phyloP scores from a whole-genome alignment of 257 asterid genomes.

The Solanum raphanifolium region DNA sequence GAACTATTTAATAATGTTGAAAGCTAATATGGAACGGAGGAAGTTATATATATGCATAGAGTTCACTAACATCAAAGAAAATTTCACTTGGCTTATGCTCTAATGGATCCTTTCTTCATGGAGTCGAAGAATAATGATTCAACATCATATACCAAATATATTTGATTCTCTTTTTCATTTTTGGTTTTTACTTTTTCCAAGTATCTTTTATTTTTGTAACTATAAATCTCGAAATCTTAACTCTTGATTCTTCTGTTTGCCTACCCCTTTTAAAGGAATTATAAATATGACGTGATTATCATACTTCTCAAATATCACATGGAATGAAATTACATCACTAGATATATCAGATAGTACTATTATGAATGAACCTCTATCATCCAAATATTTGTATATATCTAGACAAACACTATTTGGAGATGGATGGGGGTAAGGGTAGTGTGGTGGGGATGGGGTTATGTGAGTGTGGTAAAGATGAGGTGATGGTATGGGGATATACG shows the following conservation, averaged over 20 bases:
- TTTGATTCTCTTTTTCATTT: neutral
- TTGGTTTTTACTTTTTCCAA: neutral
- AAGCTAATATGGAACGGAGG: too few species aligned
- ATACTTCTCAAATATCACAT: neutral
- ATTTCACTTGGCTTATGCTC: neutral
- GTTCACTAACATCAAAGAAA: neutral
- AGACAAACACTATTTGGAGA: too few species aligned
- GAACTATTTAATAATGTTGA: too few species aligned
- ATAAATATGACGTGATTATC: neutral
- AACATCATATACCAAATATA: neutral
- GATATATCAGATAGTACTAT: neutral
- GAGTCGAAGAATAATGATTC: neutral
- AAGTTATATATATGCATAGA: neutral
- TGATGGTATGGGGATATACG: too few species aligned
- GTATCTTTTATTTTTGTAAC: neutral
- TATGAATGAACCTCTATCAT: neutral
- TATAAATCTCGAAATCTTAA: neutral
- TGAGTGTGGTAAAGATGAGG: neutral
- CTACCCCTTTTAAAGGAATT: neutral
- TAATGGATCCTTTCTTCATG: neutral
- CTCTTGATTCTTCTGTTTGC: neutral
- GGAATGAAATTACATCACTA: neutral
- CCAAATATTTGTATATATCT: neutral
- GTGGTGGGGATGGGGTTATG: neutral
- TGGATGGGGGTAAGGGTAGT: neutral